Conservation (phyloP, 305 asterid genomes). For the Solanum hybrid region DNA sequence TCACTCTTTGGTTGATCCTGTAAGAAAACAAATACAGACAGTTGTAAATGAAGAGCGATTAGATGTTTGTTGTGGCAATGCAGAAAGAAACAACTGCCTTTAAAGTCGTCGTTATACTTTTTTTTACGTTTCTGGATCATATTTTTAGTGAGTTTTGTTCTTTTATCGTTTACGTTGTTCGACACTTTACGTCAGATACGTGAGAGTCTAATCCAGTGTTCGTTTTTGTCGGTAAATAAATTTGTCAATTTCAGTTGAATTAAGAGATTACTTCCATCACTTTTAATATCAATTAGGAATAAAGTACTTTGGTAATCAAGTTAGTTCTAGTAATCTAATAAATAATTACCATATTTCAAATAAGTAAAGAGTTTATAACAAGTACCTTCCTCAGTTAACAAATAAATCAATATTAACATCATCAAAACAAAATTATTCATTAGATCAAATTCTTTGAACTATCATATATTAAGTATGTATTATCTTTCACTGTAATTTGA, state of each 20-base stretch:
- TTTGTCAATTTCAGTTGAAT: not conserved
- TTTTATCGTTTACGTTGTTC: not conserved
- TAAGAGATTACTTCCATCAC: not conserved
- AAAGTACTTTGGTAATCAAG: not conserved
- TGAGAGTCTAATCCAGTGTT: not conserved
- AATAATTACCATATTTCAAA: not conserved
- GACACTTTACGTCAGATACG: not conserved
- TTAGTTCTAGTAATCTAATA: not conserved
- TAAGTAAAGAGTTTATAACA: not conserved
- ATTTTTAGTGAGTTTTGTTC: not conserved
- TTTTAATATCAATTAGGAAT: not conserved
- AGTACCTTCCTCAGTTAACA: not conserved
- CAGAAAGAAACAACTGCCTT: no score
- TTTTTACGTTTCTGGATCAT: not conserved
- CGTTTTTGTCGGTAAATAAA: not conserved
- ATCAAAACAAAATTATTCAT: not conserved
- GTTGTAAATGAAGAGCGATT: not conserved
- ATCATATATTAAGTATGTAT: not conserved
- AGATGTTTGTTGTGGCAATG: not conserved
- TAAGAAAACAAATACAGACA: not conserved
- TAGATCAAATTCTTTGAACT: not conserved
- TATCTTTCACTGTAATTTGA: not conserved
- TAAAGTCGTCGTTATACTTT: not conserved
- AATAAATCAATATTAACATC: not conserved
- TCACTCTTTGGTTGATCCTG: no score